These are phyloP conservation scores for Colletotrichum sp. DNA, from an alignment of 2,329 filamentous ascomycete species.

Conservation along the genomic window DNA sequence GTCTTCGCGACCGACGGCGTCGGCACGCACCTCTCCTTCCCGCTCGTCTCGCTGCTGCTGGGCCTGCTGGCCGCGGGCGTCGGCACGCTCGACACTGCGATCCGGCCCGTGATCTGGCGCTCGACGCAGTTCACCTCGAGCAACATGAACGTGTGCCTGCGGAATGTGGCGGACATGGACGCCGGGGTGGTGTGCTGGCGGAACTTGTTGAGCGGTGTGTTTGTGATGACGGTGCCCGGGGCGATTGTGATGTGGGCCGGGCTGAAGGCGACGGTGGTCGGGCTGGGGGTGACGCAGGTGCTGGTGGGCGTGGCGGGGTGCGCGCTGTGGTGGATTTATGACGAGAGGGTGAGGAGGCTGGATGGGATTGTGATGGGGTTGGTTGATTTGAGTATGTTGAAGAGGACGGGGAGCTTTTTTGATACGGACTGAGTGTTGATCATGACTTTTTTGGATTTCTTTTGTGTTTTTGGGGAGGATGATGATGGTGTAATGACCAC, in stretches of 20 bases:
- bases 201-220: slow-evolving; percentile 44
- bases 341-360: slow-evolving; percentile 43
- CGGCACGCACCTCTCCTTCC: slow-evolving; percentile 37
- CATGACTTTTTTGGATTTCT: not conserved
- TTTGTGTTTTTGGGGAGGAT: not conserved
- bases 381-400: slow-evolving; percentile 49
- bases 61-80: slow-evolving; percentile 51
- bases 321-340: slow-evolving; percentile 45
- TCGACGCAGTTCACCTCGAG: slow-evolving; percentile 55
- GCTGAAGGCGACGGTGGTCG: slow-evolving; percentile 43
- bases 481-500: not conserved
- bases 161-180: slow-evolving; percentile 55
- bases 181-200: slow-evolving; percentile 46
- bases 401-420: slow-evolving; percentile 50
- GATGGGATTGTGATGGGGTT: slow-evolving; percentile 54
- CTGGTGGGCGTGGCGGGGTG: slow-evolving; percentile 38
- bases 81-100: slow-evolving; percentile 43
- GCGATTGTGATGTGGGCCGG: slow-evolving; percentile 35
- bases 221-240: slow-evolving; percentile 47
- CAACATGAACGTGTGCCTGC: slow-evolving; percentile 49
- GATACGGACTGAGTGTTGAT: slow-evolving; percentile 37
- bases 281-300: slow-evolving; percentile 46
- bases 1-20: slow-evolving; percentile 32
- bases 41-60: slow-evolving; percentile 49
- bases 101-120: slow-evolving; percentile 47